Conservation (phyloP, 805 yeast species). For the Gaillardinia entomophila region DNA sequence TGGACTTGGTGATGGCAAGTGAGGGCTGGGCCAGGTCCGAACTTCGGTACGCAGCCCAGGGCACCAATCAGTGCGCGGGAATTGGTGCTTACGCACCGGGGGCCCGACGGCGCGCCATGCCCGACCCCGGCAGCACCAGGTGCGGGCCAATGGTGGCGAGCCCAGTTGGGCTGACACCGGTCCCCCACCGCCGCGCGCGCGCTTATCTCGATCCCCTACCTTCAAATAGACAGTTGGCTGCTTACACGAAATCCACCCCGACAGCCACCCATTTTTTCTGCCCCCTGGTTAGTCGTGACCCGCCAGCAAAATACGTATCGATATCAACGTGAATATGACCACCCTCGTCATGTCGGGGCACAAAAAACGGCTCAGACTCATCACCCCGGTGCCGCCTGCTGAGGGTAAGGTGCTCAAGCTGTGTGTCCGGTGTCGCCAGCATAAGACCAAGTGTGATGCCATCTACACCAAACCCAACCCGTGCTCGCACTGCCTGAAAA, state of each 20-base stretch:
- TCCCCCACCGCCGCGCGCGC: too few species aligned
- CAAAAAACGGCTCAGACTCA: constrained; percentile 6
- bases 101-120: neutral
- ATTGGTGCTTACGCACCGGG: constrained; percentile 9
- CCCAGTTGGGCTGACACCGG: neutral
- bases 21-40: constrained; percentile 1
- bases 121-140: constrained; percentile 11
- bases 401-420: constrained; percentile 36
- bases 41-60: neutral
- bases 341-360: neutral
- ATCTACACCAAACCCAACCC: constrained; percentile 44
- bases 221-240: too few species aligned
- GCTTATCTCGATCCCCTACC: too few species aligned
- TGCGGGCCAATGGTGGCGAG: constrained; percentile 7
- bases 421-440: constrained; percentile 60
- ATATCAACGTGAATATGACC: neutral
- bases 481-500: constrained; percentile 51
- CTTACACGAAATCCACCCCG: too few species aligned
- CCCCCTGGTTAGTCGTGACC: too few species aligned
- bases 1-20: too few species aligned
- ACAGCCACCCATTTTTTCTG: too few species aligned
- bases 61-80: constrained; percentile 9
- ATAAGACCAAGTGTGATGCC: constrained; percentile 64
- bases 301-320: too few species aligned
- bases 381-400: constrained; percentile 4